phyloP scores from a whole-genome alignment of 805 yeast genomes.

The Isabelozyma heimii region DNA sequence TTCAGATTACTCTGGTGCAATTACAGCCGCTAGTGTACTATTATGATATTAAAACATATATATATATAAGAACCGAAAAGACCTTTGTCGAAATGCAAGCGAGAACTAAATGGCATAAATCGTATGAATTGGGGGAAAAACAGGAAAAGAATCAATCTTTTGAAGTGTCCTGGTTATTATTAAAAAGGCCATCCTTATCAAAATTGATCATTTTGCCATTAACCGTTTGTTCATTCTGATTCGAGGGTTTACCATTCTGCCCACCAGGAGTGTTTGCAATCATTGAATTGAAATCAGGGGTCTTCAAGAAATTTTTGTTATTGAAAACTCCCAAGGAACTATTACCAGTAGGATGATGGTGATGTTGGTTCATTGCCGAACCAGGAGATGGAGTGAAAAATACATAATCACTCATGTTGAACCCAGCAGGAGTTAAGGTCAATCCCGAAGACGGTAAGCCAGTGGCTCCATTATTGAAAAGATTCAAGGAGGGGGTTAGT shows the following conservation, averaged over 20 bases:
- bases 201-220: conserved; percentile 45
- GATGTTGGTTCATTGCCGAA: conserved; percentile 4
- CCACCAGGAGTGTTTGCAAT: conserved; percentile 9
- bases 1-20: too few species aligned
- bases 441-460: conserved; percentile 43
- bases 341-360: conserved; percentile 1
- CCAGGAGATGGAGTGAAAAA: conserved; percentile 72
- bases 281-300: conserved; percentile 40
- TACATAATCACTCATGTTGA: conserved; percentile 81
- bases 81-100: not conserved
- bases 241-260: conserved; percentile 3
- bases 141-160: not conserved
- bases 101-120: not conserved
- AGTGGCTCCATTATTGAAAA: conserved; percentile 20
- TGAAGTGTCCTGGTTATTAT: not conserved
- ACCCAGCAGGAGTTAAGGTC: conserved; percentile 59
- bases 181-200: conserved; percentile 30
- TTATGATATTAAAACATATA: not conserved
- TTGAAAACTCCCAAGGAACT: conserved; percentile 5
- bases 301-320: conserved; percentile 28
- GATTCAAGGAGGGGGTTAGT: conserved; percentile 37
- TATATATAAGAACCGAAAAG: not conserved
- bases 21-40: too few species aligned
- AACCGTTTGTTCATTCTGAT: conserved; percentile 19
- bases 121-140: not conserved